These are phyloP conservation scores for Lipomyces anomalus DNA, from an alignment of 805 yeast species.

Conservation along the genomic window DNA sequence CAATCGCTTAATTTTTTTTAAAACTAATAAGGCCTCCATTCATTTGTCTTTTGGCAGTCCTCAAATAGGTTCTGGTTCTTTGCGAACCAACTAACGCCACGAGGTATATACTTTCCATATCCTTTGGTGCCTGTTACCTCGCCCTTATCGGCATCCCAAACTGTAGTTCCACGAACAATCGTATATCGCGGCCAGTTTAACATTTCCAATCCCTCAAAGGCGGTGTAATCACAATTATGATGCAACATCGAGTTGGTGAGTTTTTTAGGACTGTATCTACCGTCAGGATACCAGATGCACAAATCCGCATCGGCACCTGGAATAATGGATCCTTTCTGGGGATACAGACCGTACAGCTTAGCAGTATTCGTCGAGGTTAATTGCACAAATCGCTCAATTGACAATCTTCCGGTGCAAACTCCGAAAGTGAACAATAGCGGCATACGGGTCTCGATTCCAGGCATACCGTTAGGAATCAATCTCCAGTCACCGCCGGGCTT, in stretches of 20 bases:
- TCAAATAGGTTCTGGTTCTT: conserved; percentile 22
- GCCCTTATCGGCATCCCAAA: conserved; percentile 25
- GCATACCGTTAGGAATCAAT: conserved; percentile 44
- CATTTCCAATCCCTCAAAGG: conserved; percentile 37
- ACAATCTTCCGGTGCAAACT: conserved; percentile 39
- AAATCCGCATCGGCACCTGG: conserved; percentile 48
- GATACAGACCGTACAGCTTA: conserved; percentile 41
- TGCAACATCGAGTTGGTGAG: conserved; percentile 31
- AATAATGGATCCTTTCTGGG: conserved; percentile 40
- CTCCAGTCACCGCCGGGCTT: conserved; percentile 25
- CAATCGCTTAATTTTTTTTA: too few species aligned
- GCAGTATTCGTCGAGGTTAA: conserved; percentile 45
- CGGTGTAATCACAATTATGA: conserved; percentile 29
- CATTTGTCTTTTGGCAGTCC: conserved; percentile 19
- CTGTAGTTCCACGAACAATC: conserved; percentile 31
- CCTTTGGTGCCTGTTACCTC: conserved; percentile 24
- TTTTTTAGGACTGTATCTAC: conserved; percentile 32
- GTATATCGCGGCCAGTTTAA: conserved; percentile 47
- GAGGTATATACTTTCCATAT: conserved; percentile 19
- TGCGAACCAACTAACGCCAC: conserved; percentile 21
- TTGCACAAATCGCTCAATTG: conserved; percentile 44
- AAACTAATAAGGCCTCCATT: conserved; percentile 20
- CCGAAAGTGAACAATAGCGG: conserved; percentile 42
- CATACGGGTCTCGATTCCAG: conserved; percentile 47
- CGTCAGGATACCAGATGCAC: conserved; percentile 44